Percentiles rank a stretch among this genome's conserved stretches.
Conservation (phyloP, 805 yeast species). For the Schizosaccharomyces pombe region DNA sequence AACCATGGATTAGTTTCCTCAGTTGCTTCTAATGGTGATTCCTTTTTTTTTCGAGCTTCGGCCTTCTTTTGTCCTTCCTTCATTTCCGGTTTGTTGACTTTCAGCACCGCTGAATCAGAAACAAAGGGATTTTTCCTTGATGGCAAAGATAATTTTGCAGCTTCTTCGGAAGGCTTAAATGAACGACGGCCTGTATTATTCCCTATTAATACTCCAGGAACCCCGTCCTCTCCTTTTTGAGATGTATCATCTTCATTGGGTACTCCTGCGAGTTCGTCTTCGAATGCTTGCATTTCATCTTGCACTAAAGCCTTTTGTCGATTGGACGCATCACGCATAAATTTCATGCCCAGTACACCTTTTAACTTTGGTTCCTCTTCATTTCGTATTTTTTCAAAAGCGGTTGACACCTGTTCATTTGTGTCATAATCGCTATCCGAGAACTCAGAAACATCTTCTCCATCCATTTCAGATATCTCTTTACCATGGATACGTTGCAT, state of each 20-base stretch:
- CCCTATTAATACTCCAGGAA: neutral
- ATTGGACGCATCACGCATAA: conserved; percentile 74
- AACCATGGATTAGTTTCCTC: neutral
- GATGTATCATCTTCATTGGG: conserved; percentile 6
- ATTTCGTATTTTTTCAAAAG: neutral
- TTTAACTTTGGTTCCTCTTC: conserved; percentile 18
- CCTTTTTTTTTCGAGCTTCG: neutral
- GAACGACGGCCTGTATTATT: neutral
- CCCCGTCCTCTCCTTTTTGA: conserved; percentile 6
- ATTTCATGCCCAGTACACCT: conserved; percentile 84
- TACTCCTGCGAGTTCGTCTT: conserved; percentile 7
- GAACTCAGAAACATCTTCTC: conserved; percentile 16
- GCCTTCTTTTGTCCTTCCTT: neutral
- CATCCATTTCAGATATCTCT: conserved; percentile 24
- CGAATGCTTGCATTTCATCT: conserved; percentile 6
- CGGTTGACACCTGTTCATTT: conserved; percentile 8
- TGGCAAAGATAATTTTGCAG: neutral
- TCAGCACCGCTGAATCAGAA: neutral
- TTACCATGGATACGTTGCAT: conserved; percentile 45
- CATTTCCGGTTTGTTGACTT: neutral
- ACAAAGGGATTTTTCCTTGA: neutral
- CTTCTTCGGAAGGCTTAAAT: neutral
- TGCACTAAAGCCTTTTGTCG: conserved; percentile 16
- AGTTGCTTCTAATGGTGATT: neutral
- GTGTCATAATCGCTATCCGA: conserved; percentile 11